phyloP scores from a whole-genome alignment of 2,329 filamentous ascomycete genomes.

The Aulographum hederae region DNA sequence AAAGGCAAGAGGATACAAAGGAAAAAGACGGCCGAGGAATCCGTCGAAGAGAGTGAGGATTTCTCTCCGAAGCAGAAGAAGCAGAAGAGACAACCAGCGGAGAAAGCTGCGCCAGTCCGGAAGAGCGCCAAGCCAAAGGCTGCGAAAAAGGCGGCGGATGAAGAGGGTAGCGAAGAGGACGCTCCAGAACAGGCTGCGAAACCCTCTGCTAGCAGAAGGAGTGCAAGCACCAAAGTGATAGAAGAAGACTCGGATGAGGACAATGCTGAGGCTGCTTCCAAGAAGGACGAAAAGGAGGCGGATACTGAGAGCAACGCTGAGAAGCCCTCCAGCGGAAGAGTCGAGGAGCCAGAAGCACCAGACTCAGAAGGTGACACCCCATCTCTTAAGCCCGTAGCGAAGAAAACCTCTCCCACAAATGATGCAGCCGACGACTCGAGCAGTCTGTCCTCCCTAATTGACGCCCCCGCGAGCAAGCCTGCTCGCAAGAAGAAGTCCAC shows the following conservation, averaged over 20 bases:
- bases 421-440: no score
- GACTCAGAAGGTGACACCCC: no score
- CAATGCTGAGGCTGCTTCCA: not conserved
- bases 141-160: conserved; percentile 1
- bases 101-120: not conserved
- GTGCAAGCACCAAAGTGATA: not conserved
- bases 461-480: conserved; percentile 45
- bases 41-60: conserved; percentile 1
- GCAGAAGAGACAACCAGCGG: conserved; percentile 1
- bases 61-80: not conserved
- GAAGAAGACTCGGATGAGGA: not conserved
- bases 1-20: no score
- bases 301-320: conserved; percentile 1
- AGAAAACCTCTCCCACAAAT: conserved; percentile 3
- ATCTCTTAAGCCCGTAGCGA: no score
- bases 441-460: conserved; percentile 59
- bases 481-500: conserved; percentile 9
- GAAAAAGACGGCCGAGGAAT: no score
- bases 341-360: conserved; percentile 10
- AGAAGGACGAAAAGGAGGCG: not conserved
- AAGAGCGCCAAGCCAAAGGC: not conserved
- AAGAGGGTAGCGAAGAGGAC: not conserved
- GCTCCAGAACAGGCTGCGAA: not conserved
- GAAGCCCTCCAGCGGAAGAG: conserved; percentile 2
- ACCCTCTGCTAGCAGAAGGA: not conserved